A percentile compares a stretch with the other conserved stretches of the same genome.
These are phyloP conservation scores for Heritiera fomes DNA, from an alignment of 345 rosid species.

Conservation along the genomic window DNA sequence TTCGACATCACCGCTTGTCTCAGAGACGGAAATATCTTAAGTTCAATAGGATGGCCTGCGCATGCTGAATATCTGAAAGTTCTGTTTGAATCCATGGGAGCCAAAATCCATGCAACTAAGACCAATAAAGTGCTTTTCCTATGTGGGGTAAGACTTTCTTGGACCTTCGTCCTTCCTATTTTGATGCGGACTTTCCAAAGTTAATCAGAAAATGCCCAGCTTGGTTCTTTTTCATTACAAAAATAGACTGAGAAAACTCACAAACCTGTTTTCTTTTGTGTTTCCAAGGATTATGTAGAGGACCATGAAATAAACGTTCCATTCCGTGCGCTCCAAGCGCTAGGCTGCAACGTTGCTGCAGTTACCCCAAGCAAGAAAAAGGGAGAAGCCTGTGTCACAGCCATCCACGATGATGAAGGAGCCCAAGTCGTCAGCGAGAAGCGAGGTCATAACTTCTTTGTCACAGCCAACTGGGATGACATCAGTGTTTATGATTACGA, in stretches of 20 bases:
- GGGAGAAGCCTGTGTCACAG: constrained; percentile 48
- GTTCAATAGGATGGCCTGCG: constrained; percentile 50
- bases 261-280: constrained; percentile 3
- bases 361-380: constrained; percentile 51
- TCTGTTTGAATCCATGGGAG: constrained; percentile 48
- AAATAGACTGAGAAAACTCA: background rate
- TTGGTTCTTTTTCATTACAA: background rate
- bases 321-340: constrained; percentile 48
- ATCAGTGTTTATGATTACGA: constrained; percentile 41
- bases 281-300: constrained; percentile 51
- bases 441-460: constrained; percentile 44
- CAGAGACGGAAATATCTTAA: constrained; percentile 45
- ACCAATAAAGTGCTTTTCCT: constrained; percentile 41
- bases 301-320: constrained; percentile 50
- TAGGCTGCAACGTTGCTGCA: constrained; percentile 51
- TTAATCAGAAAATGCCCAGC: background rate
- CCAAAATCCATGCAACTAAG: constrained; percentile 25
- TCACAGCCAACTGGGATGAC: constrained; percentile 47
- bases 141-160: constrained; percentile 40
- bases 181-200: background rate
- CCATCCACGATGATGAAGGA: constrained; percentile 49
- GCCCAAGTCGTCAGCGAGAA: constrained; percentile 45
- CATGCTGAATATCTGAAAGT: constrained; percentile 39
- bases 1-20: constrained; percentile 49
- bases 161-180: no score